Conservation (phyloP, 2,329 filamentous ascomycete species). For the Paraphoma chrysanthemicola region DNA sequence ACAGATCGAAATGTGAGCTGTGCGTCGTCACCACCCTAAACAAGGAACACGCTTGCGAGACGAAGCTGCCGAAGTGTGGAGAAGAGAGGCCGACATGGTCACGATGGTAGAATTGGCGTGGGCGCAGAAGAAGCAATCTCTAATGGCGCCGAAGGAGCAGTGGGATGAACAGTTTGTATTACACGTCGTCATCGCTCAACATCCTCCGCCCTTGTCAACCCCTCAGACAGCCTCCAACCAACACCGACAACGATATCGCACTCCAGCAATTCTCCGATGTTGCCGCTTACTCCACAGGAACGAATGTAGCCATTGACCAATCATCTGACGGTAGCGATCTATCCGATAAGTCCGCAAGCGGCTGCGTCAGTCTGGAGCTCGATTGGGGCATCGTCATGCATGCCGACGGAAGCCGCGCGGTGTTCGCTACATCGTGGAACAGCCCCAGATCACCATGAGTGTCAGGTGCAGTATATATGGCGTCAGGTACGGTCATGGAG, state of each 20-base stretch:
- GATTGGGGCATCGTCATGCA: slow-evolving; percentile 17
- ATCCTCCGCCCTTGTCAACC: background rate
- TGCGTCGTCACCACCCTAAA: slow-evolving; percentile 5
- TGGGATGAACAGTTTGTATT: background rate
- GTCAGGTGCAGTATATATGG: slow-evolving; percentile 31
- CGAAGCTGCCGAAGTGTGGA: slow-evolving; percentile 8
- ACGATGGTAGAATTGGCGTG: slow-evolving; percentile 7
- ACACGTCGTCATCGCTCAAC: background rate
- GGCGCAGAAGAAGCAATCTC: background rate
- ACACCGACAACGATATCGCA: background rate
- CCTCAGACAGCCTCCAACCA: background rate
- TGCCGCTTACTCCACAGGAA: background rate
- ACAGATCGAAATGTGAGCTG: slow-evolving; percentile 10
- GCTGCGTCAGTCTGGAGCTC: slow-evolving; percentile 21
- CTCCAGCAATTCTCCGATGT: background rate
- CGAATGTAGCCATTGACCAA: slow-evolving; percentile 11
- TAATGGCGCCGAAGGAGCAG: background rate
- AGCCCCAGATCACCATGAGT: slow-evolving; percentile 11
- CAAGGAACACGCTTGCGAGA: background rate
- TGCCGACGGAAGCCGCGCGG: slow-evolving; percentile 40
- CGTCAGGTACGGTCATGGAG: slow-evolving; percentile 11
- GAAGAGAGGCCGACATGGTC: slow-evolving; percentile 13
- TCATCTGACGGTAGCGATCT: slow-evolving; percentile 1
- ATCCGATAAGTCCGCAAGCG: slow-evolving; percentile 12
- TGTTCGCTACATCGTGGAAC: slow-evolving; percentile 21